Evolutionary conservation across 345 rosid genomes (phyloP).

Genomic region (Salix suchowensis): DNA sequence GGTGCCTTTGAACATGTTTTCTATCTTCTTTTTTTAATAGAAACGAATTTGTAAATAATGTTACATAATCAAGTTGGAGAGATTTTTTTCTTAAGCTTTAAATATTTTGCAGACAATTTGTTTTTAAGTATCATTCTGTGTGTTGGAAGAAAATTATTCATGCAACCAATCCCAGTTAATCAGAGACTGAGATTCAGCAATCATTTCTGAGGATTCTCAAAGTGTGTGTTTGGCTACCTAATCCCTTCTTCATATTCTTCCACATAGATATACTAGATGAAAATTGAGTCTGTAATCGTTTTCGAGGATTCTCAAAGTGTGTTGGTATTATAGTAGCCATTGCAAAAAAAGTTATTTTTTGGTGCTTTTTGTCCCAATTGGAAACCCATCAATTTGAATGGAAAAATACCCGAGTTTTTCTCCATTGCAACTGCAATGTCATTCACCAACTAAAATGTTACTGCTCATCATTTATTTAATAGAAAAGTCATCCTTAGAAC

Average conservation of each 20-base stretch:
- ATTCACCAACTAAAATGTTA: neutral
- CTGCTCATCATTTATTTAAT: neutral
- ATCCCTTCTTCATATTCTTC: neutral
- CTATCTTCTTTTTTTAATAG: too few relatives aligned
- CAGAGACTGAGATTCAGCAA: neutral
- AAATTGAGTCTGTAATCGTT: neutral
- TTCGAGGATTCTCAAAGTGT: neutral
- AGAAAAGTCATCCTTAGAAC: neutral
- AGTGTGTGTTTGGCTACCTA: neutral
- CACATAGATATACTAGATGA: neutral
- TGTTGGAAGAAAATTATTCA: neutral
- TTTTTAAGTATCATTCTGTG: neutral
- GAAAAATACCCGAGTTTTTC: neutral
- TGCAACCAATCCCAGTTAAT: neutral
- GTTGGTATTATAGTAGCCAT: neutral
- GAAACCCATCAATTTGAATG: neutral
- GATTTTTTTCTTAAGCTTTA: neutral
- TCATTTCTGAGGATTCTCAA: too few relatives aligned
- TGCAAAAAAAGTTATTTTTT: neutral
- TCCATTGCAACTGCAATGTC: neutral
- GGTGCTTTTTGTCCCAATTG: neutral
- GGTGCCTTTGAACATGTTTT: too few relatives aligned
- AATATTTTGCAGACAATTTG: neutral
- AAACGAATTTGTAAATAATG: neutral
- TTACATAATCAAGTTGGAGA: neutral